Conservation (phyloP, 495 filamentous ascomycete genomes). For the Aspergillus nidulans region DNA sequence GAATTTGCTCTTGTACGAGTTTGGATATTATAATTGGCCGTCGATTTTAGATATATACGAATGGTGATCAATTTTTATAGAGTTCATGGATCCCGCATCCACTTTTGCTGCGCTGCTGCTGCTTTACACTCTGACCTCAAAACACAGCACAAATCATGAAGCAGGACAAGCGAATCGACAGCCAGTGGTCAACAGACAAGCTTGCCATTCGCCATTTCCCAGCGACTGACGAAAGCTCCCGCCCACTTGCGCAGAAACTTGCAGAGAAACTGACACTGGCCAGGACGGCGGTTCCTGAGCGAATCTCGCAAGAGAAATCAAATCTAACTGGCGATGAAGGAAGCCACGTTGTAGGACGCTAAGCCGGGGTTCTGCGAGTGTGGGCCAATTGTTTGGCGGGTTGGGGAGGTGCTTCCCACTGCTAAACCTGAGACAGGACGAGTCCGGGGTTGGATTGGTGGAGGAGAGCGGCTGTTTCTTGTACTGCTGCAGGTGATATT, state of each 20-base stretch:
- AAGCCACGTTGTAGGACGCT: slow-evolving; percentile 19
- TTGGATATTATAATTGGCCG: neutral
- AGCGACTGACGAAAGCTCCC: neutral
- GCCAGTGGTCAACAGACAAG: neutral
- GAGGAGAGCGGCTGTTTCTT: slow-evolving; percentile 16
- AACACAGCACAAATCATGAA: neutral
- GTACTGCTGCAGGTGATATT: slow-evolving; percentile 12
- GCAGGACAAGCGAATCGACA: neutral
- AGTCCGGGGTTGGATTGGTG: slow-evolving; percentile 15
- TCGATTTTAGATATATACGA: slow-evolving; percentile 4
- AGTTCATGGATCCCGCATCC: neutral
- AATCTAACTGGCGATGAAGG: slow-evolving; percentile 18
- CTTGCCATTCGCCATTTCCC: neutral
- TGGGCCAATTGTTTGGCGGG: slow-evolving; percentile 10
- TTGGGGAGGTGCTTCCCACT: neutral
- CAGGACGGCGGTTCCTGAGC: slow-evolving; percentile 13
- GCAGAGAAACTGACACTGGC: slow-evolving; percentile 5
- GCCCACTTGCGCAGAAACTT: neutral
- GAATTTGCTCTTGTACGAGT: slow-evolving; percentile 1
- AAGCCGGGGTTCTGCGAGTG: slow-evolving; percentile 8
- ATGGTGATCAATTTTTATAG: neutral
- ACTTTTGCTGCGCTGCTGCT: neutral
- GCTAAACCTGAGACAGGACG: slow-evolving; percentile 1
- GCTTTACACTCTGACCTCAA: neutral
- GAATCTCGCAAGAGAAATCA: slow-evolving; percentile 12